Percentiles rank a stretch among this genome's conserved stretches.
Conservation (phyloP, 768 basidiomycete genomes). For the Termitomyces titanicus region DNA sequence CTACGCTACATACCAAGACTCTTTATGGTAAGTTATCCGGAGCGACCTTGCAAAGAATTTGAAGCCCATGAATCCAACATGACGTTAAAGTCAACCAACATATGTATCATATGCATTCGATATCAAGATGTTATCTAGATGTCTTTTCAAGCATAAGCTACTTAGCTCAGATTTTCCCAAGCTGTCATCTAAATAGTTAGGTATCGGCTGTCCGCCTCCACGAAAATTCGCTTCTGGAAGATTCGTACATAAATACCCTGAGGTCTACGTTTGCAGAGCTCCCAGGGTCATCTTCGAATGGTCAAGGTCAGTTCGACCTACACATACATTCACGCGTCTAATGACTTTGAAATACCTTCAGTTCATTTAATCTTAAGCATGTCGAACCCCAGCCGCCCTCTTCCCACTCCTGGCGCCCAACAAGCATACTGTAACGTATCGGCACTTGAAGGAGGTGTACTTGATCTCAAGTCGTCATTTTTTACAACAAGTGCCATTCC, state of each 20-base stretch:
- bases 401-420: conserved; percentile 36
- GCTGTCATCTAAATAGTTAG: background rate
- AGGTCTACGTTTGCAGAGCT: too few species aligned
- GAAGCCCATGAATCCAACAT: too few species aligned
- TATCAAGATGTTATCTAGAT: too few species aligned
- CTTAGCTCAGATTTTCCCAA: background rate
- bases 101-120: too few species aligned
- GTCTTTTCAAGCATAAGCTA: background rate
- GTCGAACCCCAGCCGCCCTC: conserved; percentile 14
- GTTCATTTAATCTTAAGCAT: background rate
- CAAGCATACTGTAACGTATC: conserved; percentile 55
- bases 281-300: too few species aligned
- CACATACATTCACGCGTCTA: background rate
- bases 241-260: background rate
- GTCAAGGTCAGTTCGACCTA: background rate
- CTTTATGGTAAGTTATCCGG: too few species aligned
- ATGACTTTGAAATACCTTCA: background rate
- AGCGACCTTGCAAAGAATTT: too few species aligned
- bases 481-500: conserved; percentile 32
- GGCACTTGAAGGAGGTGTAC: conserved; percentile 48
- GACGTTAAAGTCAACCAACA: too few species aligned
- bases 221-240: background rate
- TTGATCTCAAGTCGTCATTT: conserved; percentile 34
- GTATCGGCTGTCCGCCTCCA: too few species aligned
- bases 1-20: too few species aligned